These are phyloP conservation scores for Peronospora farinosa DNA, from an alignment of 352 stramenopile genomes.

Conservation along the genomic window DNA sequence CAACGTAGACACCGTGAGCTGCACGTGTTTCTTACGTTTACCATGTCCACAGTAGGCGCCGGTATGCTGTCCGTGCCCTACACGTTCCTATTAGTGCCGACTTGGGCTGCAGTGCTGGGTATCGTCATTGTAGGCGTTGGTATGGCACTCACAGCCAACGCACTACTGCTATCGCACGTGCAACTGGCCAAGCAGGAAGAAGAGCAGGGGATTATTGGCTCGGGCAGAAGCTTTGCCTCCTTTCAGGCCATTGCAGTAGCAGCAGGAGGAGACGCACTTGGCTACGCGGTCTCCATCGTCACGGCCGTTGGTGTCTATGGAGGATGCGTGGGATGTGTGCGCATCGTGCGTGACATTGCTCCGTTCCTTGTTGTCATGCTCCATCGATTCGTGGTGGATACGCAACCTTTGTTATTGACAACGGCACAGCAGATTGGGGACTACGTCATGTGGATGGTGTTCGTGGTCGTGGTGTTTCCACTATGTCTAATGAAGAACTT, in stretches of 20 bases:
- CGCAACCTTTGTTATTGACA: constrained; percentile 10
- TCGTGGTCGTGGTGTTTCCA: constrained; percentile 51
- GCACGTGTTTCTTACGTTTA: constrained; percentile 70
- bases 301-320: constrained; percentile 67
- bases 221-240: constrained; percentile 44
- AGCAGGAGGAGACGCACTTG: constrained; percentile 42
- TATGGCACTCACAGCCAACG: constrained; percentile 55
- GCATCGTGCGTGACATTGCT: constrained; percentile 60
- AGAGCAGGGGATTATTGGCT: constrained; percentile 36
- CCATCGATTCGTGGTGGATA: constrained; percentile 20
- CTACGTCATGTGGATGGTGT: constrained; percentile 50
- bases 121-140: constrained; percentile 42
- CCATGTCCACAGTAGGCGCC: constrained; percentile 70
- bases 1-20: constrained; percentile 36
- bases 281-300: constrained; percentile 57
- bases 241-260: constrained; percentile 62
- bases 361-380: constrained; percentile 46
- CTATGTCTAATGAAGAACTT: constrained; percentile 69
- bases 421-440: constrained; percentile 26
- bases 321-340: constrained; percentile 61
- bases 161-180: constrained; percentile 54
- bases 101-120: constrained; percentile 34
- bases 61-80: constrained; percentile 69
- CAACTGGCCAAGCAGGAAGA: constrained; percentile 45
- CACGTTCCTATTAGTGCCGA: constrained; percentile 53